These are phyloP conservation scores for Geum urbanum DNA, from an alignment of 306 rosid genomes.

Conservation along the genomic window DNA sequence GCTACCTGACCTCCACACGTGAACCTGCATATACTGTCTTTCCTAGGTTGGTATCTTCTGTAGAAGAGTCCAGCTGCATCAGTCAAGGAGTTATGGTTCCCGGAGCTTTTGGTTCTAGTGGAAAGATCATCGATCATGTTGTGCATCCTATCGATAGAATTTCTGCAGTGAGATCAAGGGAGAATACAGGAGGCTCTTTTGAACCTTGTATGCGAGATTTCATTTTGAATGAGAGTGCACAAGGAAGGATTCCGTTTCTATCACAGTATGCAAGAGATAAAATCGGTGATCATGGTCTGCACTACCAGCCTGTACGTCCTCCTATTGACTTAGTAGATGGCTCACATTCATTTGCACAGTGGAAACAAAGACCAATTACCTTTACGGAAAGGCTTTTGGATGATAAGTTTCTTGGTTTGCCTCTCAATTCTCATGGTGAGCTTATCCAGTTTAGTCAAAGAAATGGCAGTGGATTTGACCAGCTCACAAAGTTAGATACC, in stretches of 20 bases:
- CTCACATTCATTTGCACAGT: slow-evolving; percentile 34
- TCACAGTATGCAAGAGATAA: slow-evolving; percentile 42
- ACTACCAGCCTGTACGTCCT: slow-evolving; percentile 36
- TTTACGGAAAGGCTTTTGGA: slow-evolving; percentile 37
- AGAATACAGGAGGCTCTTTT: slow-evolving; percentile 32
- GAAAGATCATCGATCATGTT: slow-evolving; percentile 41
- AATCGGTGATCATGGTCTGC: slow-evolving; percentile 23
- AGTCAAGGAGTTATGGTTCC: slow-evolving; percentile 35
- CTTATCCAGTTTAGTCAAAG: slow-evolving; percentile 69
- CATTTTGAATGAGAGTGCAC: slow-evolving; percentile 40
- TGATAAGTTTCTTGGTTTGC: slow-evolving; percentile 61
- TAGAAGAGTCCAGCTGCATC: slow-evolving; percentile 36
- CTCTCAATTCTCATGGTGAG: slow-evolving; percentile 94
- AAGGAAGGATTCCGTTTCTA: slow-evolving; percentile 37
- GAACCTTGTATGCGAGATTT: slow-evolving; percentile 49
- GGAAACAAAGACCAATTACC: slow-evolving; percentile 43
- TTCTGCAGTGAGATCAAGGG: slow-evolving; percentile 37
- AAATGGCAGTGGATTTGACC: slow-evolving; percentile 35
- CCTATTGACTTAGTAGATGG: slow-evolving; percentile 41
- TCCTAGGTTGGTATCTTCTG: slow-evolving; percentile 38
- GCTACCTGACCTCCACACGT: slow-evolving; percentile 28
- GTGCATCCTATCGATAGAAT: slow-evolving; percentile 40
- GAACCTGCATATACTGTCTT: slow-evolving; percentile 38
- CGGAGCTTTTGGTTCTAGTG: slow-evolving; percentile 41
- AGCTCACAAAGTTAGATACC: slow-evolving; percentile 39